Evolutionary conservation across 1,284 basidiomycete genomes (phyloP), one percentile per base, ranked within the genome.

Genomic region (Agaricales sp.): DNA sequence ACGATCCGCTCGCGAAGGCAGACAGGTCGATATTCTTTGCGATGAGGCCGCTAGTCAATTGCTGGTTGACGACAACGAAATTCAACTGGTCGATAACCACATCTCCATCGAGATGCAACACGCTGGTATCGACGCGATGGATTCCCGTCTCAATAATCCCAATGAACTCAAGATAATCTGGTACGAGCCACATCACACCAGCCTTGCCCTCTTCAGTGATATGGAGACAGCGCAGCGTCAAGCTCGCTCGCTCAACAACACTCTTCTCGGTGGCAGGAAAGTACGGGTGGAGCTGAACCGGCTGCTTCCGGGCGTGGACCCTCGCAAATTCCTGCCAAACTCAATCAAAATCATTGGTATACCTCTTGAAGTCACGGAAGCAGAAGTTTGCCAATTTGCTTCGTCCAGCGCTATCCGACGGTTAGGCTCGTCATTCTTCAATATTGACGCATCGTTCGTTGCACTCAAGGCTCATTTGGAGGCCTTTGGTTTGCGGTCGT

Each of bases 21-120:
- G 43, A 19, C 47, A 57, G 39, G 57, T 48, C 11, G 50, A 45
- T 8, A 38, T 51, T 12, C 46, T 55, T 38, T 53, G 57, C 43
- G 49, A 55, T 41, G 50, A 53, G 24, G 51, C 37, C 6, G 46
- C 43, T 14, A 25, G 45, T 51, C 45, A 48, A 53, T 21, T 56
- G 57, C 41, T 26, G 8, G 13, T 18, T 8, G 22, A 26, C 44
- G 13, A 4, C 4, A 13, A 38, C 23, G 19, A 12, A 4, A 38
- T 35, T 4, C 11, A 38, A 4, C 16, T n/a, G 12, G 16, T 24
- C 4, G 25, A n/a, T 13, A 35, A 11, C 19, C 20, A 6, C 4
- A 13, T 38, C 18, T 47, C 16, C 25, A 21, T 47, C 16, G 30
- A 18, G 23, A 12, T 47, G 12, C 11, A 47, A 20, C 12, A n/a